A percentile compares a stretch with the other conserved stretches of the same genome.
phyloP scores from a whole-genome alignment of 495 filamentous ascomycete genomes.

The Xylaria cubensis region DNA sequence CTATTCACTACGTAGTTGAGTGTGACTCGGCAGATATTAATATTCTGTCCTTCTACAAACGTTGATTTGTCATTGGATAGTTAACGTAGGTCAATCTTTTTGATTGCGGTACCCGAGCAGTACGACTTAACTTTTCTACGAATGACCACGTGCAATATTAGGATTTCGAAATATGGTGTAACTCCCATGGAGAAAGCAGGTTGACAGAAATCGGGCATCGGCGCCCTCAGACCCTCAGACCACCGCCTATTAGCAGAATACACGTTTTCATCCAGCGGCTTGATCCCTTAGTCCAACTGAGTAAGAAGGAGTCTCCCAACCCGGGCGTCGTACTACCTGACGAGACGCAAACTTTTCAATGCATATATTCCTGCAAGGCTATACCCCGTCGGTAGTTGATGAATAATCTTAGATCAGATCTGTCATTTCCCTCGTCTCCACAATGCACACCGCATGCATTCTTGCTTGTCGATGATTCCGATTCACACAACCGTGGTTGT shows the following conservation, averaged over 20 bases:
- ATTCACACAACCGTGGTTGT: not conserved
- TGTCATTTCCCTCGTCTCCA: not conserved
- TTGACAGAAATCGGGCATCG: not conserved
- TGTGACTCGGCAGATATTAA: not conserved
- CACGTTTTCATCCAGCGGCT: constrained; percentile 6
- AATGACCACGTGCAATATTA: not conserved
- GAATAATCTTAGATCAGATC: not conserved
- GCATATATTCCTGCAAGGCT: not conserved
- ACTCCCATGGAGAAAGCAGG: not conserved
- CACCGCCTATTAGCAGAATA: not conserved
- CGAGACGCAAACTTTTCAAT: constrained; percentile 7
- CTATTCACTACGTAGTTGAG: not conserved
- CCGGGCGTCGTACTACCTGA: not conserved
- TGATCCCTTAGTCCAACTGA: not conserved
- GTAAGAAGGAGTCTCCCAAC: not conserved
- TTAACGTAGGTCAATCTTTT: not conserved
- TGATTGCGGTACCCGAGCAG: not conserved
- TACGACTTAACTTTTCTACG: not conserved
- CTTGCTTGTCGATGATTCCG: constrained; percentile 11
- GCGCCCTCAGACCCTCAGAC: not conserved
- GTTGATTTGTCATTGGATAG: not conserved
- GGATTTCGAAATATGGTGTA: not conserved
- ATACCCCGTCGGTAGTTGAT: not conserved
- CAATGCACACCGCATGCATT: not conserved
- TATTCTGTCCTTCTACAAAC: not conserved